These are phyloP conservation scores for Cymodocea nodosa DNA, from an alignment of 116 monocot species.

Conservation along the genomic window DNA sequence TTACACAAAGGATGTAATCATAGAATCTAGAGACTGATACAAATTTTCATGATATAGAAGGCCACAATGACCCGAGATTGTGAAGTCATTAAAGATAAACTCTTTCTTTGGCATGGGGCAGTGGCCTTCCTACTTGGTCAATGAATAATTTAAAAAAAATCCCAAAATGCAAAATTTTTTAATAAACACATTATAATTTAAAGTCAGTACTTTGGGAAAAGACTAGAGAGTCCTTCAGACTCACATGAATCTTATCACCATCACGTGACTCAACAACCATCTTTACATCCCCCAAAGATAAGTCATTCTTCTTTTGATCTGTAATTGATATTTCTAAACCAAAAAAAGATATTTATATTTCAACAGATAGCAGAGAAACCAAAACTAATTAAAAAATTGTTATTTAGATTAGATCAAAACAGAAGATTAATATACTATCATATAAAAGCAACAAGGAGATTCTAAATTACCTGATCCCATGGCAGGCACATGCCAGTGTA, in stretches of 20 bases:
- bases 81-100: too few relatives aligned
- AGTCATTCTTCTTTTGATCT: slow-evolving; percentile 42
- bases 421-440: neutral
- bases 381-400: neutral
- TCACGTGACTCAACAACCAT: slow-evolving; percentile 50
- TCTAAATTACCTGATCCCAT: slow-evolving; percentile 38
- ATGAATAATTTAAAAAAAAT: neutral
- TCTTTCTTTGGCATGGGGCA: too few relatives aligned
- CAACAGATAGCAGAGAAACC: neutral
- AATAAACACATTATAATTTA: neutral
- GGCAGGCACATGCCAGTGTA: slow-evolving; percentile 20
- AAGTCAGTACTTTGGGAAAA: neutral
- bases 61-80: too few relatives aligned
- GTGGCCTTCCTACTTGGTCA: too few relatives aligned
- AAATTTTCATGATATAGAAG: too few relatives aligned
- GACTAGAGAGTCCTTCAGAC: slow-evolving; percentile 8
- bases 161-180: neutral
- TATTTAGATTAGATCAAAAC: neutral
- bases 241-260: slow-evolving; percentile 66
- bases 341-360: slow-evolving; percentile 14
- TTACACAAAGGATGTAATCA: too few relatives aligned
- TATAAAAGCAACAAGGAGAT: neutral
- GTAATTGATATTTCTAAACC: slow-evolving; percentile 54
- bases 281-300: slow-evolving; percentile 46
- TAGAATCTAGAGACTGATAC: too few relatives aligned